Evolutionary conservation across 139 green algal genomes (phyloP).

Genomic region (Protoeuglena noctilucae): DNA sequence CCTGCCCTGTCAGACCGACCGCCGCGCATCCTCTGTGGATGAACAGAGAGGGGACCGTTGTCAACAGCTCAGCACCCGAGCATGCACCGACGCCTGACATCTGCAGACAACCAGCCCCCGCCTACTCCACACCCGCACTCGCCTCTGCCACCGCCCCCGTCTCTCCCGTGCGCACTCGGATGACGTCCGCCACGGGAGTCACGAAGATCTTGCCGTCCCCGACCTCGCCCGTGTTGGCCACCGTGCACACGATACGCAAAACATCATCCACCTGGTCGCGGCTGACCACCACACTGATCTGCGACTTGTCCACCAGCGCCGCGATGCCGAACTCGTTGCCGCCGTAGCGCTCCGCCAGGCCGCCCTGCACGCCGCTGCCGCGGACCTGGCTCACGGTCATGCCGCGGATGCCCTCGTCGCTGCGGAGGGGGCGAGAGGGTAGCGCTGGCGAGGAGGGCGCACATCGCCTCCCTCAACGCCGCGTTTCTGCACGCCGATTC

Average conservation of each 20-base stretch:
- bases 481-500: too few species aligned
- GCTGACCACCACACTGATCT: conserved; percentile 52
- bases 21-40: too few species aligned
- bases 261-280: conserved; percentile 59
- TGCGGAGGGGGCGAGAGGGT: conserved; percentile 41
- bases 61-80: too few species aligned
- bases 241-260: conserved; percentile 28
- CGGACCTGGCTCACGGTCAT: conserved; percentile 52
- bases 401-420: conserved; percentile 42
- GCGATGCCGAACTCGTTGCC: conserved; percentile 49
- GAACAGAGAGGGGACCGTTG: too few species aligned
- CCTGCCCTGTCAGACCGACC: too few species aligned
- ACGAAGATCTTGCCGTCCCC: conserved; percentile 84
- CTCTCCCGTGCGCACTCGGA: conserved; percentile 33
- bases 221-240: conserved; percentile 66
- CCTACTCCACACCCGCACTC: too few species aligned
- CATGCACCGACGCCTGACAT: too few species aligned
- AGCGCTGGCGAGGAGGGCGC: conserved; percentile 50
- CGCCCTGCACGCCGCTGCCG: conserved; percentile 61
- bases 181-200: conserved; percentile 58
- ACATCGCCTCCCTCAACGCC: conserved; percentile 60
- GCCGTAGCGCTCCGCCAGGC: conserved; percentile 50
- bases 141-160: background rate
- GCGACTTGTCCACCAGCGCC: conserved; percentile 58
- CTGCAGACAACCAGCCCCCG: too few species aligned